Percentiles rank a stretch among this genome's conserved stretches.
Evolutionary conservation across 768 basidiomycete species (phyloP).

Genomic region (Pisolithus tinctorius): DNA sequence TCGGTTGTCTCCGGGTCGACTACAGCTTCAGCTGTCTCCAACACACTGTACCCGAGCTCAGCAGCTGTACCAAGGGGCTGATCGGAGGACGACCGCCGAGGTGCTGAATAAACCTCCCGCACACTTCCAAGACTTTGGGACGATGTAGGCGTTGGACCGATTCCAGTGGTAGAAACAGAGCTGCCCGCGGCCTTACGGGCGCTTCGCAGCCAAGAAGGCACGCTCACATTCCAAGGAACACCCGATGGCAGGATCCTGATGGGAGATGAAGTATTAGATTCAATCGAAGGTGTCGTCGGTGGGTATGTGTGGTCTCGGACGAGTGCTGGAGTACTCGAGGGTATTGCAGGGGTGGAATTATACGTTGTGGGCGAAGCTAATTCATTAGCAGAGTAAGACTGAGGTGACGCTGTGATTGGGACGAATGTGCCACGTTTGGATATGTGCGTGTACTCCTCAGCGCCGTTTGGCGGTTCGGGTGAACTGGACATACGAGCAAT

Average conservation of each 20-base stretch:
- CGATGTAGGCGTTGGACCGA: conserved; percentile 12
- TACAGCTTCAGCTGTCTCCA: conserved; percentile 63
- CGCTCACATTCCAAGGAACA: conserved; percentile 53
- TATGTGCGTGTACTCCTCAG: conserved; percentile 71
- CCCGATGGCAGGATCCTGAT: conserved; percentile 35
- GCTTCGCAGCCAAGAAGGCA: conserved; percentile 66
- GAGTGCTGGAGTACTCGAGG: conserved; percentile 22
- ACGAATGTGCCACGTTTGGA: conserved; percentile 55
- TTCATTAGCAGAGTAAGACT: conserved; percentile 9
- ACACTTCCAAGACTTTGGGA: conserved; percentile 33
- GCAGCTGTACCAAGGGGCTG: conserved; percentile 30
- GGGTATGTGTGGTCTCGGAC: conserved; percentile 71
- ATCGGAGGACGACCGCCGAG: conserved; percentile 13
- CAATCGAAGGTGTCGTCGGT: conserved; percentile 53
- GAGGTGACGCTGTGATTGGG: conserved; percentile 44
- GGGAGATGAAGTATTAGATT: conserved; percentile 33
- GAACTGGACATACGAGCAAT: conserved; percentile 25
- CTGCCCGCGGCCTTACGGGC: conserved; percentile 34
- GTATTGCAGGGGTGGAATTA: conserved; percentile 6
- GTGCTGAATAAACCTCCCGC: conserved; percentile 54
- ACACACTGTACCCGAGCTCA: conserved; percentile 73
- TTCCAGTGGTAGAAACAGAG: conserved; percentile 24
- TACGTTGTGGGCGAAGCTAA: background rate
- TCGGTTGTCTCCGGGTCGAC: conserved; percentile 59
- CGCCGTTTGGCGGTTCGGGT: conserved; percentile 29